These are phyloP conservation scores for Prunus fruticosa DNA, from an alignment of 306 rosid species.

Conservation along the genomic window DNA sequence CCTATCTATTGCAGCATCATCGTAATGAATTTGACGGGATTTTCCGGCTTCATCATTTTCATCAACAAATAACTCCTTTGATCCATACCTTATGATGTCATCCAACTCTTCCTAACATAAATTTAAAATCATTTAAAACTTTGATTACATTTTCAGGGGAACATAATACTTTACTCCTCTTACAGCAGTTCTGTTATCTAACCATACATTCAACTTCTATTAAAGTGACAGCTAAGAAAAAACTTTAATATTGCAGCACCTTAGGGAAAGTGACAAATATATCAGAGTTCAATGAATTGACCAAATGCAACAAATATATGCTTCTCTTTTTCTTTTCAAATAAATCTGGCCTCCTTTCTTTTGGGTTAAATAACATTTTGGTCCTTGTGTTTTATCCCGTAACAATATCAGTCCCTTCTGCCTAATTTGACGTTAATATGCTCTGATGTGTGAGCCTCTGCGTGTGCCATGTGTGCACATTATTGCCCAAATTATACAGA, in stretches of 20 bases:
- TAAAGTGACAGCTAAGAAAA: not conserved
- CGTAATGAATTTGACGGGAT: conserved; percentile 97
- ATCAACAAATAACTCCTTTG: conserved; percentile 94
- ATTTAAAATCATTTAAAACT: conserved; percentile 23
- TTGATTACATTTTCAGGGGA: conserved; percentile 24
- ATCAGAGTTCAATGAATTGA: not conserved
- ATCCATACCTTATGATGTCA: conserved; percentile 95
- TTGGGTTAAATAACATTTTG: not conserved
- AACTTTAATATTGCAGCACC: not conserved
- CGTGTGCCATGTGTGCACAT: not conserved
- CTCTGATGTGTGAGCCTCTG: not conserved
- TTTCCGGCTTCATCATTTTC: conserved; percentile 94
- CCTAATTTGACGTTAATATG: not conserved
- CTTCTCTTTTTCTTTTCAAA: not conserved
- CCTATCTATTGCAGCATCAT: conserved; percentile 95
- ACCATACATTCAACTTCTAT: not conserved
- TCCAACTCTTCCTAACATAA: conserved; percentile 82
- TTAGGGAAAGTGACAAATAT: not conserved
- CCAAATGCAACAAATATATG: not conserved
- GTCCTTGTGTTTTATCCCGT: not conserved
- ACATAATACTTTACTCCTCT: not conserved
- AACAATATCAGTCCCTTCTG: not conserved
- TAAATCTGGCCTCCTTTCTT: not conserved
- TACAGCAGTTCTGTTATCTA: not conserved
- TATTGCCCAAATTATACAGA: not conserved